These are phyloP conservation scores for Yarrowia yakushimensis DNA, from an alignment of 805 yeast genomes.

Conservation along the genomic window DNA sequence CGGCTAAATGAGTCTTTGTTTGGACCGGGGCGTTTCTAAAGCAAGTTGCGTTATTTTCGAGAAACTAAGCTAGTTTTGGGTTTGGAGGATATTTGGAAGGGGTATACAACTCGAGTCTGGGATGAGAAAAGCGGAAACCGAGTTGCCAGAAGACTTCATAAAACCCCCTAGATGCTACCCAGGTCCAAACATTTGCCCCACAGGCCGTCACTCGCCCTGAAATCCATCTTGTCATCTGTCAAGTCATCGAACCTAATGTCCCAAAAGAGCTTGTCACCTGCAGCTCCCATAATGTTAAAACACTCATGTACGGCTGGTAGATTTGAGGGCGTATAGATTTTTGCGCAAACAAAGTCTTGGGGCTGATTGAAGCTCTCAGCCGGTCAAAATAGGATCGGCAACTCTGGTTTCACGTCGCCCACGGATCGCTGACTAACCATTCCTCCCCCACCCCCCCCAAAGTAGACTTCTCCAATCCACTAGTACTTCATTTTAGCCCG, in stretches of 20 bases:
- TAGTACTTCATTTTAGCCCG: neutral
- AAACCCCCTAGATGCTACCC: neutral
- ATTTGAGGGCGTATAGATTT: neutral
- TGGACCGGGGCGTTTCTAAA: constrained; percentile 11
- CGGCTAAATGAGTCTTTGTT: constrained; percentile 9
- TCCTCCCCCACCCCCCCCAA: neutral
- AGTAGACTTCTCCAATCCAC: too few species aligned
- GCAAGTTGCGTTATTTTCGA: constrained; percentile 22
- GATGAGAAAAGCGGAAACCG: neutral
- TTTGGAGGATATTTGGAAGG: neutral
- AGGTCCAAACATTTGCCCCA: too few species aligned
- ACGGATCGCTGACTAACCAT: too few species aligned
- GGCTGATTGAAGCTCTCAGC: too few species aligned
- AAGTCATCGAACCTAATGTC: constrained; percentile 16
- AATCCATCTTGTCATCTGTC: neutral
- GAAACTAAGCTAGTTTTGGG: neutral
- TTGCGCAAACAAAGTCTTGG: too few species aligned
- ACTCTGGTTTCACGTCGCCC: too few species aligned
- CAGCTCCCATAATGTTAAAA: neutral
- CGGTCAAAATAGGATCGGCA: too few species aligned
- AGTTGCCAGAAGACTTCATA: too few species aligned
- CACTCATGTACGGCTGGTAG: constrained; percentile 3
- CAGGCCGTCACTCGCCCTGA: too few species aligned
- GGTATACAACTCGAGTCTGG: neutral
- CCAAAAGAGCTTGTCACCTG: constrained; percentile 1